phyloP scores from a whole-genome alignment of 2,329 filamentous ascomycete genomes.

The Calonectria fujianensis region DNA sequence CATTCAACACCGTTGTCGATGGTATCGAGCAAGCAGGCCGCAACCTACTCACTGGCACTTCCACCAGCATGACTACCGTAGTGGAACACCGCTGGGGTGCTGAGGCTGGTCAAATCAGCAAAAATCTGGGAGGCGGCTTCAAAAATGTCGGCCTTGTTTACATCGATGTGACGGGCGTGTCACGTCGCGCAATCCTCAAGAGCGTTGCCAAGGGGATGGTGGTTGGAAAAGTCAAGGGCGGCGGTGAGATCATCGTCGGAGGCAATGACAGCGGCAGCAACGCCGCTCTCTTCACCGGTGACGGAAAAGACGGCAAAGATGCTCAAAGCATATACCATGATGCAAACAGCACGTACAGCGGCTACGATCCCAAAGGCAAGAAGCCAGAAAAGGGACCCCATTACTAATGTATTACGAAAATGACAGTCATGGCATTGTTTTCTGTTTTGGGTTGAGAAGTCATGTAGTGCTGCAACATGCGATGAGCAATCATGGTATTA shows the following conservation, averaged over 20 bases:
- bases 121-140: slow-evolving; percentile 86
- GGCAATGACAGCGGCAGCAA: slow-evolving; percentile 70
- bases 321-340: slow-evolving; percentile 55
- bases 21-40: slow-evolving; percentile 92
- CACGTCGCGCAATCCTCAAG: slow-evolving; percentile 91
- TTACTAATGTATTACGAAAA: slow-evolving; percentile 40
- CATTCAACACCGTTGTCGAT: slow-evolving; percentile 95
- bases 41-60: slow-evolving; percentile 83
- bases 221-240: slow-evolving; percentile 84
- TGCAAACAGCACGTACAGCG: slow-evolving; percentile 53
- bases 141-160: slow-evolving; percentile 99
- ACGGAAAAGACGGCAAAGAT: slow-evolving; percentile 50
- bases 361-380: slow-evolving; percentile 58
- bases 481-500: slow-evolving; percentile 18
- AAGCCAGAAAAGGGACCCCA: slow-evolving; percentile 53
- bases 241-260: slow-evolving; percentile 83
- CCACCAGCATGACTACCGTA: slow-evolving; percentile 87
- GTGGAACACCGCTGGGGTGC: slow-evolving; percentile 92
- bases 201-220: slow-evolving; percentile 98
- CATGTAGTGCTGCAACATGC: background rate
- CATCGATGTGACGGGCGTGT: slow-evolving; percentile 96
- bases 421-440: slow-evolving; percentile 34
- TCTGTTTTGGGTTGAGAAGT: slow-evolving; percentile 28
- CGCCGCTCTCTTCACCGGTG: slow-evolving; percentile 63
- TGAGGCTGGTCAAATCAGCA: slow-evolving; percentile 87